Evolutionary conservation across 345 rosid species (phyloP).

Genomic region (Brassica incana): DNA sequence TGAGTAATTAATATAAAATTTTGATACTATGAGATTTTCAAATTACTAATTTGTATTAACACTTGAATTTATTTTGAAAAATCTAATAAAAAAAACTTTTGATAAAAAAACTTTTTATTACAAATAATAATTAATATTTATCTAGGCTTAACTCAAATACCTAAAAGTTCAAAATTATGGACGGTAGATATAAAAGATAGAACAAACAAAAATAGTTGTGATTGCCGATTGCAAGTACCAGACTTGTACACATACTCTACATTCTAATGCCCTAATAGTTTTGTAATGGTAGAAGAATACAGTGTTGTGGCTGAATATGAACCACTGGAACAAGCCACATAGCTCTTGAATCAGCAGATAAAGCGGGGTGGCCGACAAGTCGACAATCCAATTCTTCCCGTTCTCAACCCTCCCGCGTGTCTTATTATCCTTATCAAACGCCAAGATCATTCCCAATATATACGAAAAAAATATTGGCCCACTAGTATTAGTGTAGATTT

Average conservation of each 20-base stretch:
- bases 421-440: conserved; percentile 25
- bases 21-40: background rate
- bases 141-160: background rate
- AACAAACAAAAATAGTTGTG: background rate
- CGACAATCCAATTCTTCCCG: conserved; percentile 46
- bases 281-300: conserved; percentile 4
- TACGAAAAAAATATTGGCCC: conserved; percentile 1
- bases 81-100: background rate
- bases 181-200: background rate
- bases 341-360: conserved; percentile 45
- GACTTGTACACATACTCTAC: conserved; percentile 21
- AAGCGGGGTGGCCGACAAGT: conserved; percentile 81
- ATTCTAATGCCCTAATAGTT: conserved; percentile 20
- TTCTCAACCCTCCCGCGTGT: conserved; percentile 50
- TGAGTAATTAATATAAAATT: too few relatives aligned
- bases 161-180: background rate
- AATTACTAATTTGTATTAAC: background rate
- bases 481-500: conserved; percentile 1
- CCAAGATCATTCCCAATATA: conserved; percentile 12
- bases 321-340: conserved; percentile 21
- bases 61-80: background rate
- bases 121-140: background rate
- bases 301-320: conserved; percentile 26
- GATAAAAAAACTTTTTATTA: background rate
- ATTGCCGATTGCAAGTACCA: conserved; percentile 15